Conservation (phyloP, 768 basidiomycete genomes). For the button mushroom (Agaricus bisporus) region DNA sequence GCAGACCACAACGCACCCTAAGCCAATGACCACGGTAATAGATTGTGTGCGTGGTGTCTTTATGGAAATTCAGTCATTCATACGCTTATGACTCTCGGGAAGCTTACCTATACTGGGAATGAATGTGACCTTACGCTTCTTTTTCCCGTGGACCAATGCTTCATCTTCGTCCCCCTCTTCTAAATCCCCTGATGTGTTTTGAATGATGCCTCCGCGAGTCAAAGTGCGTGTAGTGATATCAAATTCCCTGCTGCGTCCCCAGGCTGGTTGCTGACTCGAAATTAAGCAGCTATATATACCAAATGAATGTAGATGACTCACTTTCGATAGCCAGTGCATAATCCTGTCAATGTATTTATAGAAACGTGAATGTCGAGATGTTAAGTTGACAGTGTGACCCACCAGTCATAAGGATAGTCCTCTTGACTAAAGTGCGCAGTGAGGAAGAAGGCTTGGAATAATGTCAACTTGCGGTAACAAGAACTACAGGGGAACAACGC, state of each 20-base stretch:
- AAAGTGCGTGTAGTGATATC: conserved; percentile 81
- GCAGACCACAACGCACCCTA: conserved; percentile 42
- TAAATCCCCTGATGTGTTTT: conserved; percentile 67
- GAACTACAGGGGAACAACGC: conserved; percentile 16
- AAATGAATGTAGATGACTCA: conserved; percentile 18
- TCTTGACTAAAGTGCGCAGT: conserved; percentile 87
- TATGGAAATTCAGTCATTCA: conserved; percentile 7
- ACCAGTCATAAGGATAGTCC: conserved; percentile 87
- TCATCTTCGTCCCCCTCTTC: conserved; percentile 74
- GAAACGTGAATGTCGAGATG: conserved; percentile 6
- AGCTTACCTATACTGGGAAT: conserved; percentile 73
- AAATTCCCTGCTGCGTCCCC: conserved; percentile 84
- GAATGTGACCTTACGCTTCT: conserved; percentile 77
- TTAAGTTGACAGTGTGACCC: conserved; percentile 15
- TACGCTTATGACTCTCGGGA: conserved; percentile 10
- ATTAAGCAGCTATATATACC: background rate
- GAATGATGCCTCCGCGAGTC: conserved; percentile 56
- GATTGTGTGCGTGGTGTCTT: conserved; percentile 84
- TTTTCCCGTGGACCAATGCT: conserved; percentile 56
- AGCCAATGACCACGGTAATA: conserved; percentile 90
- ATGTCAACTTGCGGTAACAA: background rate
- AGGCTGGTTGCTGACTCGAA: conserved; percentile 72
- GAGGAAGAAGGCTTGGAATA: conserved; percentile 67
- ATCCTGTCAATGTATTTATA: conserved; percentile 41
- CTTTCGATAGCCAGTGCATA: conserved; percentile 88